Conservation (phyloP, 306 rosid species). For the Sechiopsis laciniata region DNA sequence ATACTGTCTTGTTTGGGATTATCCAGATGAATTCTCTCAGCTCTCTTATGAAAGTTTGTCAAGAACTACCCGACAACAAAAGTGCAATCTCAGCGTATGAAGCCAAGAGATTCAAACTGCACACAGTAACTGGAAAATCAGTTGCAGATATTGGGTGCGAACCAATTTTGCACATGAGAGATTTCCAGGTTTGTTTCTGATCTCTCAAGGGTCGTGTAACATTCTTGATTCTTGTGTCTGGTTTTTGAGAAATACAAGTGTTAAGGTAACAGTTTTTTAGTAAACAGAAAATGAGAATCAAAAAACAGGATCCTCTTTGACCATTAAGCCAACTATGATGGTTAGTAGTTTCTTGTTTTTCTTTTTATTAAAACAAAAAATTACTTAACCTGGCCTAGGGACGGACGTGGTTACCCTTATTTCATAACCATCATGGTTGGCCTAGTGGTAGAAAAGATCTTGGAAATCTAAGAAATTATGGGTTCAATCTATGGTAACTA, state of each 20-base stretch:
- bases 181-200: conserved; percentile 63
- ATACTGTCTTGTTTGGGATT: conserved; percentile 17
- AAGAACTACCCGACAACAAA: conserved; percentile 48
- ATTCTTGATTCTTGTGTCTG: background rate
- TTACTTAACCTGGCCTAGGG: too few species aligned
- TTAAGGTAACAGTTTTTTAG: too few species aligned
- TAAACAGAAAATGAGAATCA: too few species aligned
- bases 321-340: too few species aligned
- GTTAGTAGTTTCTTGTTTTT: too few species aligned
- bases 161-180: conserved; percentile 96
- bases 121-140: conserved; percentile 75
- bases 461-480: too few species aligned
- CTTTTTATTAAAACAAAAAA: too few species aligned
- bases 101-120: conserved; percentile 64
- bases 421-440: too few species aligned
- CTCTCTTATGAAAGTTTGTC: conserved; percentile 78
- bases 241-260: background rate
- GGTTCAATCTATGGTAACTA: too few species aligned
- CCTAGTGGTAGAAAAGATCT: too few species aligned
- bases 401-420: too few species aligned
- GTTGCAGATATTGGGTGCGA: conserved; percentile 95
- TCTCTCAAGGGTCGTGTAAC: background rate
- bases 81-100: conserved; percentile 42
- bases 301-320: background rate
- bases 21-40: conserved; percentile 87